Base-by-base conservation (phyloP, 495 filamentous ascomycete genomes). In the Hapsidospora chrysogenum region DNA sequence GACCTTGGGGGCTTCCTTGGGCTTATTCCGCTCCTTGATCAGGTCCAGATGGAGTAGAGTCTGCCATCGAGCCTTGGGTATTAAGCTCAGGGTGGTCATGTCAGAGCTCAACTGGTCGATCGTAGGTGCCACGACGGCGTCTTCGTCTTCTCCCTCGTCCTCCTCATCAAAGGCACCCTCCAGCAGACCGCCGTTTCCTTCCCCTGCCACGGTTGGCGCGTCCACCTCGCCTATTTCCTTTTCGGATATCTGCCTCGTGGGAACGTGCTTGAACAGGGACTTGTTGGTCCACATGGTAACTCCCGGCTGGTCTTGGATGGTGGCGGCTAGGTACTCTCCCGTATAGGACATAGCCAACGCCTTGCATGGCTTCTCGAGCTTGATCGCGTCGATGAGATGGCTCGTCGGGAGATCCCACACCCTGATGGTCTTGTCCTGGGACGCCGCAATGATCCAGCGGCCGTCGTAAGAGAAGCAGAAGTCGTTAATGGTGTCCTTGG, bases 331-430 rank as follows among this genome's bases (percentile, higher is more conserved):
- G 43, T 80, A 99, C 46, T 99, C 89, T 1, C 86, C 86, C 1
- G 83, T 92, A 2, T 66, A 66, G 0, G 89, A 87, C 60, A 94
- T 92, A 10, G 85, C 75, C 17, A 99, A 60, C 3, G 83, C 72
- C 2, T 76, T 85, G 49, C 85, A 89, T 17, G 75, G 73, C 28
- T 62, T 78, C 17, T 71, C 70, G 4, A 86, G 64, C 31, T 73
- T 70, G 52, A 96, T 77, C 3, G 80, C 78, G 50, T 96, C 89
- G 45, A 96, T 85, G 9, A 96, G 66, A 58, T 96, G 89, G 3
- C 84, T 83, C 0, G 89, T 96, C 9, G 89, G 86, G 17, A 99
- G 59, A 57, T 99, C 89, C 87, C 89, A 99, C 2, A 95, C 70
- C 31, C 89, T 72, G 23, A 99, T 60, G 28, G 80, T 57, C 9